Conservation (phyloP, 2,329 filamentous ascomycete species). For the Colletotrichum neosansevieriae region DNA sequence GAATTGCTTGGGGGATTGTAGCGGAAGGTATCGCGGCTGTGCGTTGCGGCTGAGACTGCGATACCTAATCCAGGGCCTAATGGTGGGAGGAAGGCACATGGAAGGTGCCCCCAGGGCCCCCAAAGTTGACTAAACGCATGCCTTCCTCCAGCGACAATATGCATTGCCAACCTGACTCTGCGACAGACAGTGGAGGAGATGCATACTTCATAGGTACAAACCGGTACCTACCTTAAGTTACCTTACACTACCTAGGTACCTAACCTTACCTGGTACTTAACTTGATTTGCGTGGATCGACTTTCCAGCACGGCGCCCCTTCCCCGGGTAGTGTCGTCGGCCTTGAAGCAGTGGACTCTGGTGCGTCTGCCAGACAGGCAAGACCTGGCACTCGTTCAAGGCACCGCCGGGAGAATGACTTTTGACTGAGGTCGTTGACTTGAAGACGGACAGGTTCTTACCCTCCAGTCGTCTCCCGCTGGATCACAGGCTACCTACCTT, state of each 20-base stretch:
- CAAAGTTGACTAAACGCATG: slow-evolving; percentile 7
- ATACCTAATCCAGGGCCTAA: slow-evolving; percentile 1
- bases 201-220: slow-evolving; percentile 1
- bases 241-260: background rate
- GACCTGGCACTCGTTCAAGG: slow-evolving; percentile 3
- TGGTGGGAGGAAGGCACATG: background rate
- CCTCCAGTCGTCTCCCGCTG: background rate
- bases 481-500: background rate
- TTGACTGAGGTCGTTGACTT: background rate
- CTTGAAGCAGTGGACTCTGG: background rate
- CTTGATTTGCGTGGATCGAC: background rate
- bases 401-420: background rate
- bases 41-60: slow-evolving; percentile 31
- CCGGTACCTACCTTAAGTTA: background rate
- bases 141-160: background rate
- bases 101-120: slow-evolving; percentile 9
- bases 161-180: slow-evolving; percentile 20
- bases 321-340: slow-evolving; percentile 5
- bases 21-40: slow-evolving; percentile 25
- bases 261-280: no score
- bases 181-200: slow-evolving; percentile 16
- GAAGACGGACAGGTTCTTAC: no score
- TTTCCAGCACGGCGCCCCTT: slow-evolving; percentile 15
- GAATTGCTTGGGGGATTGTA: slow-evolving; percentile 12
- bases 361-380: slow-evolving; percentile 9